Conservation (phyloP, 164 flowering plant genomes). For the Piper betle region DNA sequence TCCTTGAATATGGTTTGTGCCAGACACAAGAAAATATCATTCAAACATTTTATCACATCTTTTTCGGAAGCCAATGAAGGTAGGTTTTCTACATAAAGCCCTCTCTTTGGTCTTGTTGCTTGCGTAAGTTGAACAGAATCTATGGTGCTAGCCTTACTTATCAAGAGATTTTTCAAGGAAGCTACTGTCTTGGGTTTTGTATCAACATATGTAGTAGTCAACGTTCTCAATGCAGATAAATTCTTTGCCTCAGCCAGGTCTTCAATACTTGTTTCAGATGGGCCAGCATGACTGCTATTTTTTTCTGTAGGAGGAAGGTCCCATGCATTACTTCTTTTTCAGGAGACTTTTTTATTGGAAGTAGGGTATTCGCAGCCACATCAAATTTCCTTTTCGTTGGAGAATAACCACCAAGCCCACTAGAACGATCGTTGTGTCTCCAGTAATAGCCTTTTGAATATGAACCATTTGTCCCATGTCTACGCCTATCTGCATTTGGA, state of each 20-base stretch:
- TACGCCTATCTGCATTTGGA: slow-evolving; percentile 37
- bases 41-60: slow-evolving; percentile 50
- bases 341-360: slow-evolving; percentile 55
- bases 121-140: slow-evolving; percentile 82
- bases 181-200: slow-evolving; percentile 19
- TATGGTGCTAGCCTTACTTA: slow-evolving; percentile 18
- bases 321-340: slow-evolving; percentile 72
- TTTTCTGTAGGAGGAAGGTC: slow-evolving; percentile 52
- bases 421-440: slow-evolving; percentile 35
- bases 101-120: slow-evolving; percentile 73
- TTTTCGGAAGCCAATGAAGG: slow-evolving; percentile 76
- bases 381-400: slow-evolving; percentile 87
- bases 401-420: slow-evolving; percentile 96
- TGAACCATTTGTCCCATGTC: slow-evolving; percentile 34
- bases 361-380: slow-evolving; percentile 59
- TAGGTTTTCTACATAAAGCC: slow-evolving; percentile 72
- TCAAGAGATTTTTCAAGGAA: slow-evolving; percentile 2
- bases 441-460: slow-evolving; percentile 29
- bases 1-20: slow-evolving; percentile 50
- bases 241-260: slow-evolving; percentile 14
- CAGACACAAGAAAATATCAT: slow-evolving; percentile 49
- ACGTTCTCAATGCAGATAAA: slow-evolving; percentile 14
- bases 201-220: slow-evolving; percentile 18
- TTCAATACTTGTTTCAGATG: slow-evolving; percentile 19
- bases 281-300: slow-evolving; percentile 11